These are phyloP conservation scores for Phialocephala subalpina DNA, from an alignment of 2,329 filamentous ascomycete species.

Conservation along the genomic window DNA sequence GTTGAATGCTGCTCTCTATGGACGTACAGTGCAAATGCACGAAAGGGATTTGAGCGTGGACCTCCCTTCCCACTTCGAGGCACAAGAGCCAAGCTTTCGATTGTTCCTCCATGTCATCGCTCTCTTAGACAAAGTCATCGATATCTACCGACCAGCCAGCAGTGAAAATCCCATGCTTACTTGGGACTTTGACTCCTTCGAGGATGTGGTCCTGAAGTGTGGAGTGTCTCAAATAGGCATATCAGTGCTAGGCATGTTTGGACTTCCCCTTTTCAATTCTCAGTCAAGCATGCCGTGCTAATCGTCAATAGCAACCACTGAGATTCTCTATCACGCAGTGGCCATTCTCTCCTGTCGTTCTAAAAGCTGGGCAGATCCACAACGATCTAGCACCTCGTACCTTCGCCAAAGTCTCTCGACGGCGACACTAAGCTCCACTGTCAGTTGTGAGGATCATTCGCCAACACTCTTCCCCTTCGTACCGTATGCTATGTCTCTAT, in stretches of 20 bases:
- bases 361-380: conserved; percentile 30
- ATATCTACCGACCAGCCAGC: conserved; percentile 62
- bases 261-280: neutral
- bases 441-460: conserved; percentile 37
- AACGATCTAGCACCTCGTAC: conserved; percentile 34
- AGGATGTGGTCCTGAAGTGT: conserved; percentile 39
- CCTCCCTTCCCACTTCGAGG: conserved; percentile 57
- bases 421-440: conserved; percentile 30
- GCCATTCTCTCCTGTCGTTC: conserved; percentile 67
- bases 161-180: conserved; percentile 38
- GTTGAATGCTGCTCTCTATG: conserved; percentile 66
- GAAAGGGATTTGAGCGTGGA: conserved; percentile 65
- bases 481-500: conserved; percentile 67
- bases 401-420: conserved; percentile 36
- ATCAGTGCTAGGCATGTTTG: conserved; percentile 28
- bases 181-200: conserved; percentile 40
- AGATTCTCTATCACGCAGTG: conserved; percentile 70
- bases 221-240: conserved; percentile 31
- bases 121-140: conserved; percentile 66
- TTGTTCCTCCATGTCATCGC: conserved; percentile 62
- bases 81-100: conserved; percentile 62
- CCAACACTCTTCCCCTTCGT: conserved; percentile 61
- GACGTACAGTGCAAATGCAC: conserved; percentile 66
- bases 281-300: neutral
- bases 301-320: conserved; percentile 58